phyloP scores from a whole-genome alignment of 2,329 filamentous ascomycete species.

The Pyricularia sp. region DNA sequence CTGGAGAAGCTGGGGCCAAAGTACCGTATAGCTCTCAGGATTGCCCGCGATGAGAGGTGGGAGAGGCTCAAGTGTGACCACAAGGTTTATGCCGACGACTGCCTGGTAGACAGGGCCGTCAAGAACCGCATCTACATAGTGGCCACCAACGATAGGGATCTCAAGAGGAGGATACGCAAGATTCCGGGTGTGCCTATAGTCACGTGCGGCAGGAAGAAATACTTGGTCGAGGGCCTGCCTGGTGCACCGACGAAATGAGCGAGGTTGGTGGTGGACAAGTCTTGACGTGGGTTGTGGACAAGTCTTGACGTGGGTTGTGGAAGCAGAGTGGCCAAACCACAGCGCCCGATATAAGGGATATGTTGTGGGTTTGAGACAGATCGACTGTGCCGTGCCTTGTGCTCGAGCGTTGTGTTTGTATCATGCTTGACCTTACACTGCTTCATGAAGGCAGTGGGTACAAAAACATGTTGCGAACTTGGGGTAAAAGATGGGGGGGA shows the following conservation, averaged over 20 bases:
- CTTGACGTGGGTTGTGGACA: too few species aligned
- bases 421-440: not conserved
- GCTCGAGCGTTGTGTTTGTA: not conserved
- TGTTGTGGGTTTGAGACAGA: not conserved
- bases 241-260: slow-evolving; percentile 62
- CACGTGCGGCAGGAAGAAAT: slow-evolving; percentile 81
- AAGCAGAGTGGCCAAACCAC: not conserved
- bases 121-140: slow-evolving; percentile 73
- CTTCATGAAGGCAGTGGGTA: not conserved
- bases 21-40: slow-evolving; percentile 76
- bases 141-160: slow-evolving; percentile 48
- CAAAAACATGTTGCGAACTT: not conserved
- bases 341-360: not conserved
- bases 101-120: slow-evolving; percentile 64
- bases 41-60: slow-evolving; percentile 85
- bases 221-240: slow-evolving; percentile 85
- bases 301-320: too few species aligned
- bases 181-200: slow-evolving; percentile 60
- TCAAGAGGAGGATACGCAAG: slow-evolving; percentile 78
- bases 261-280: slow-evolving; percentile 7
- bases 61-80: slow-evolving; percentile 82
- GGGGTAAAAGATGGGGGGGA: not conserved
- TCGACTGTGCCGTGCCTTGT: not conserved
- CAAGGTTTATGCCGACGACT: slow-evolving; percentile 83
- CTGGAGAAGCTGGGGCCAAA: slow-evolving; percentile 83